Conservation (phyloP, 2,329 filamentous ascomycete genomes). For the Pseudogymnoascus sp. region DNA sequence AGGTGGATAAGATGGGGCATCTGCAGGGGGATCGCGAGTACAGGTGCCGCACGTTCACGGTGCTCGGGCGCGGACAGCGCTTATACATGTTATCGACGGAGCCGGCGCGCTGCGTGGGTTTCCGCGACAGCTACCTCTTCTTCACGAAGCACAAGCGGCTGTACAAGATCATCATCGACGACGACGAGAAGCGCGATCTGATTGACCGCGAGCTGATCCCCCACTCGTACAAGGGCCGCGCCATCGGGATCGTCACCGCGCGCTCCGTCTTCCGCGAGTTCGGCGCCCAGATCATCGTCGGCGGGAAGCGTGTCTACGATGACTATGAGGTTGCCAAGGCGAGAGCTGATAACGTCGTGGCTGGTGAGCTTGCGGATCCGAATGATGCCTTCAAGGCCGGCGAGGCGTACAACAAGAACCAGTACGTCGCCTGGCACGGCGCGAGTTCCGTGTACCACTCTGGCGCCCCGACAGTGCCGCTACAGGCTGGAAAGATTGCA, state of each 20-base stretch:
- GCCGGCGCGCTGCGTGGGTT: conserved; percentile 90
- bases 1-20: conserved; percentile 83
- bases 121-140: conserved; percentile 96
- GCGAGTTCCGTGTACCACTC: conserved; percentile 94
- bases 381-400: conserved; percentile 71
- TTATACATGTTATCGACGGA: conserved; percentile 99
- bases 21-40: conserved; percentile 82
- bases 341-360: conserved; percentile 66
- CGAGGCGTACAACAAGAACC: conserved; percentile 95
- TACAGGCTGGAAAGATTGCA: conserved; percentile 60
- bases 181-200: conserved; percentile 93
- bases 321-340: conserved; percentile 79
- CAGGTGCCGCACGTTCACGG: conserved; percentile 88
- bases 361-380: conserved; percentile 86
- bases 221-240: conserved; percentile 95
- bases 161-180: conserved; percentile 96
- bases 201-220: conserved; percentile 94
- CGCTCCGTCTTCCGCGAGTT: conserved; percentile 96
- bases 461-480: conserved; percentile 64
- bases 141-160: conserved; percentile 96
- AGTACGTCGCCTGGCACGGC: conserved; percentile 97
- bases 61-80: conserved; percentile 70
- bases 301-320: conserved; percentile 74
- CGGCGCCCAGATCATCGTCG: conserved; percentile 86
- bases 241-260: conserved; percentile 93